Conservation (phyloP, 768 basidiomycete species). For the Termitomyces sp. region DNA sequence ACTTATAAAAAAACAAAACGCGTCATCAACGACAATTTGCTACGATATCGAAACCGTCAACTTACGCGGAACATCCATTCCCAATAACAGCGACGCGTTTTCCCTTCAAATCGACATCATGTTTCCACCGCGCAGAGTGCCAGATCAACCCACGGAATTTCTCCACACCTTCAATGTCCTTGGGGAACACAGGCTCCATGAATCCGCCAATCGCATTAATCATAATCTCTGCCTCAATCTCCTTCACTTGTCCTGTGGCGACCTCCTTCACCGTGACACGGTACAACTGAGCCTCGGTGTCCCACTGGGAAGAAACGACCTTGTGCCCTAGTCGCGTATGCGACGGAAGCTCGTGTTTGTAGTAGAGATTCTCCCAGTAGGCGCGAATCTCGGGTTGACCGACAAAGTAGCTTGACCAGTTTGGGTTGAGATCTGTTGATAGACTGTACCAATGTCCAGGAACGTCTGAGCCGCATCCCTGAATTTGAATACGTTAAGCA, state of each 20-base stretch:
- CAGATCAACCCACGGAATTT: conserved; percentile 46
- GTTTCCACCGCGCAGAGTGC: conserved; percentile 56
- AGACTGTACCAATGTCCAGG: conserved; percentile 54
- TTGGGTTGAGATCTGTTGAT: conserved; percentile 49
- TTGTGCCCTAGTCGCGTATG: conserved; percentile 39
- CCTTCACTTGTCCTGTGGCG: conserved; percentile 30
- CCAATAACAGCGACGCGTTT: conserved; percentile 61
- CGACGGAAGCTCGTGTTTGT: conserved; percentile 37
- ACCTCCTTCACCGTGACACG: conserved; percentile 33
- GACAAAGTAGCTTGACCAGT: conserved; percentile 46
- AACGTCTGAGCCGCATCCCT: conserved; percentile 58
- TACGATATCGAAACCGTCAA: conserved; percentile 7
- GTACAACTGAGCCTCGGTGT: conserved; percentile 37
- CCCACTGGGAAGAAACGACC: conserved; percentile 44
- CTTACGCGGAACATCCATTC: conserved; percentile 59
- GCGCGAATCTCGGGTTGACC: conserved; percentile 46
- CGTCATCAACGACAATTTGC: not conserved
- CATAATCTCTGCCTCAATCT: conserved; percentile 39
- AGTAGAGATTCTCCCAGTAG: conserved; percentile 47
- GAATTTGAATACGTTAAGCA: not conserved
- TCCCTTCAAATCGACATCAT: conserved; percentile 46
- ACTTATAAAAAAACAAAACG: conserved; percentile 25
- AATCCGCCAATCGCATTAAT: conserved; percentile 53
- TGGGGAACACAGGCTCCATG: conserved; percentile 41
- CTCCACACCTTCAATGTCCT: conserved; percentile 38